A percentile compares a stretch with the other conserved stretches of the same genome.
Conservation (phyloP, 139 green algal genomes). For the Micromonas commoda region DNA sequence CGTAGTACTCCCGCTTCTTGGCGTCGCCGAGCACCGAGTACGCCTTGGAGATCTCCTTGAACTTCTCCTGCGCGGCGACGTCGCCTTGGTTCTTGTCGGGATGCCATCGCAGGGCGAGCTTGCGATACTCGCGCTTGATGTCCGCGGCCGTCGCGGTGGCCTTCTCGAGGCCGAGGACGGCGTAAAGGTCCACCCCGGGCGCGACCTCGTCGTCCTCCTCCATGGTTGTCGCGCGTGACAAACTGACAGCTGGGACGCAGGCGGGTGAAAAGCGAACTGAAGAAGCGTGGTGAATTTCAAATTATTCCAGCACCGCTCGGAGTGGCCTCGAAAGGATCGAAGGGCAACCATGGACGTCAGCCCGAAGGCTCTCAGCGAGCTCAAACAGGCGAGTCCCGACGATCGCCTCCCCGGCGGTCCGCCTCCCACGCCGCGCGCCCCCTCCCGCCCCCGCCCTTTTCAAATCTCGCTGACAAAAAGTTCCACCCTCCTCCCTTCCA, state of each 20-base stretch:
- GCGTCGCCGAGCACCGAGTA: conserved; percentile 32
- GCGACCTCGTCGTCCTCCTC: background rate
- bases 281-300: background rate
- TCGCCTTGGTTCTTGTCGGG: conserved; percentile 45
- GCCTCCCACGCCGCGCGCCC: too few relatives aligned
- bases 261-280: too few relatives aligned
- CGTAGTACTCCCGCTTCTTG: conserved; percentile 41
- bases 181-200: conserved; percentile 32
- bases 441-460: background rate
- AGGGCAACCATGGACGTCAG: background rate
- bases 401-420: too few relatives aligned
- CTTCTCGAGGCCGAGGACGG: conserved; percentile 36
- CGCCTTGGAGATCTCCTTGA: conserved; percentile 22
- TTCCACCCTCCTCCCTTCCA: background rate
- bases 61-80: background rate
- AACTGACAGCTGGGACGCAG: too few relatives aligned
- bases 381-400: background rate
- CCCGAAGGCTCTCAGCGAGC: background rate
- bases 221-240: too few relatives aligned
- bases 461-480: too few relatives aligned
- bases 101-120: conserved; percentile 44
- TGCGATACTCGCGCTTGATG: conserved; percentile 40
- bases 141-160: conserved; percentile 34
- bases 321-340: background rate
- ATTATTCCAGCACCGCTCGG: background rate